These are phyloP conservation scores for Talaromyces amestolkiae DNA, from an alignment of 2,329 filamentous ascomycete species.

Conservation along the genomic window DNA sequence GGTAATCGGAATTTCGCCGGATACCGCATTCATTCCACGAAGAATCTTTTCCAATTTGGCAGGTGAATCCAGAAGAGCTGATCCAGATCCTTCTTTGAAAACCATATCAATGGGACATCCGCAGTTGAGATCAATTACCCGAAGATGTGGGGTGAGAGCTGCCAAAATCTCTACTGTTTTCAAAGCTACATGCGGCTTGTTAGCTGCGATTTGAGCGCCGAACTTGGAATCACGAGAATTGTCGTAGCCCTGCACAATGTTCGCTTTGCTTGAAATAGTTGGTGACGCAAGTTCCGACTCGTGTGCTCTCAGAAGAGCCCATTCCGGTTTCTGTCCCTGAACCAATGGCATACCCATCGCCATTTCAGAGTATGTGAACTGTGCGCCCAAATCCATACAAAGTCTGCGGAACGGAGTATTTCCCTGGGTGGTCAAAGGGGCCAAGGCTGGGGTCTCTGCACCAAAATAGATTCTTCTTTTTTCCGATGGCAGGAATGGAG, in stretches of 20 bases:
- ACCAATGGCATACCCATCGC: conserved; percentile 86
- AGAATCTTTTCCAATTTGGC: conserved; percentile 92
- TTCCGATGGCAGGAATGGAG: conserved; percentile 85
- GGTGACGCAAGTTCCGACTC: conserved; percentile 75
- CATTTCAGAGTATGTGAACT: conserved; percentile 98
- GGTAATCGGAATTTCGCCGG: conserved; percentile 84
- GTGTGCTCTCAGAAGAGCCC: conserved; percentile 92
- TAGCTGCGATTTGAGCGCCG: conserved; percentile 87
- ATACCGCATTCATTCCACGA: conserved; percentile 92
- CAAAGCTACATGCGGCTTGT: conserved; percentile 84
- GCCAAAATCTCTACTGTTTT: conserved; percentile 83
- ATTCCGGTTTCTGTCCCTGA: conserved; percentile 86
- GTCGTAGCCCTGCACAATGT: conserved; percentile 72
- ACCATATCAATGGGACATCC: conserved; percentile 96
- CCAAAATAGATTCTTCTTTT: conserved; percentile 94
- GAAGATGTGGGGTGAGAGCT: conserved; percentile 73
- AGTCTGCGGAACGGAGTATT: conserved; percentile 92
- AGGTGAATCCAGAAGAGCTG: conserved; percentile 82
- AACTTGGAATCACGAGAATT: conserved; percentile 81
- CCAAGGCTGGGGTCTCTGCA: conserved; percentile 86
- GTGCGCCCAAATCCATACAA: conserved; percentile 82
- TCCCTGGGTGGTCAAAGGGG: conserved; percentile 92
- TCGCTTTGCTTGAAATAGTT: conserved; percentile 53
- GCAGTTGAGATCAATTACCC: conserved; percentile 92
- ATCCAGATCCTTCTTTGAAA: conserved; percentile 82